phyloP scores from a whole-genome alignment of 768 basidiomycete species.

The Crepidotus variabilis region DNA sequence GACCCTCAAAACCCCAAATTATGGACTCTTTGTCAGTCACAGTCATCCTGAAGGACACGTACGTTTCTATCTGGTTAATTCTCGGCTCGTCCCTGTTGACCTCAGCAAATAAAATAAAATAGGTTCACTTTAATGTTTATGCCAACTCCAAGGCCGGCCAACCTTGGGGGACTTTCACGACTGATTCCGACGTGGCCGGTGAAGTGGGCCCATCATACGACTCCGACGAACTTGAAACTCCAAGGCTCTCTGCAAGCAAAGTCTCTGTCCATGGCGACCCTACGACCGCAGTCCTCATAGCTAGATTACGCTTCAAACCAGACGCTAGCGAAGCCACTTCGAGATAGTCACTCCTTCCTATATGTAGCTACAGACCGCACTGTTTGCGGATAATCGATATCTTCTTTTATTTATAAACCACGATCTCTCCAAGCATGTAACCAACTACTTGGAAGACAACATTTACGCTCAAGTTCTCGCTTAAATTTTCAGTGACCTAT shows the following conservation, averaged over 20 bases:
- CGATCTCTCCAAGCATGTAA: not conserved
- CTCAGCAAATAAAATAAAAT: not conserved
- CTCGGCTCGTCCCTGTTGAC: not conserved
- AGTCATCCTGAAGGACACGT: slow-evolving; percentile 45
- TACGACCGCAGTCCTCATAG: slow-evolving; percentile 61
- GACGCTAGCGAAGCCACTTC: slow-evolving; percentile 55
- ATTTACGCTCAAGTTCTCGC: too few species aligned
- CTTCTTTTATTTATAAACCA: not conserved
- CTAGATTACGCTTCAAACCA: slow-evolving; percentile 62
- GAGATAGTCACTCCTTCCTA: slow-evolving; percentile 9
- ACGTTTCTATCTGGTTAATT: slow-evolving; percentile 14
- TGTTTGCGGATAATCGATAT: not conserved
- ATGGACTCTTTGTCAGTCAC: slow-evolving; percentile 75
- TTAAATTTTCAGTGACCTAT: too few species aligned
- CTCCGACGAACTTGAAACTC: slow-evolving; percentile 26
- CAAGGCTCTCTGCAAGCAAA: slow-evolving; percentile 43
- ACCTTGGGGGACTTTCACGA: slow-evolving; percentile 74
- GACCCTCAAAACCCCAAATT: slow-evolving; percentile 64
- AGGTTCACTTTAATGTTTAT: slow-evolving; percentile 73
- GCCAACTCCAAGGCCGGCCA: slow-evolving; percentile 45
- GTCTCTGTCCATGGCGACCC: slow-evolving; percentile 41
- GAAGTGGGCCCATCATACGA: slow-evolving; percentile 47
- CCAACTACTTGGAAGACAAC: too few species aligned
- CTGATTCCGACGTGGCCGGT: slow-evolving; percentile 42
- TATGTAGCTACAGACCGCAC: too few species aligned